A percentile compares a stretch with the other conserved stretches of the same genome.
Evolutionary conservation across 768 basidiomycete species (phyloP).

Genomic region (Tephrocybe sp.): DNA sequence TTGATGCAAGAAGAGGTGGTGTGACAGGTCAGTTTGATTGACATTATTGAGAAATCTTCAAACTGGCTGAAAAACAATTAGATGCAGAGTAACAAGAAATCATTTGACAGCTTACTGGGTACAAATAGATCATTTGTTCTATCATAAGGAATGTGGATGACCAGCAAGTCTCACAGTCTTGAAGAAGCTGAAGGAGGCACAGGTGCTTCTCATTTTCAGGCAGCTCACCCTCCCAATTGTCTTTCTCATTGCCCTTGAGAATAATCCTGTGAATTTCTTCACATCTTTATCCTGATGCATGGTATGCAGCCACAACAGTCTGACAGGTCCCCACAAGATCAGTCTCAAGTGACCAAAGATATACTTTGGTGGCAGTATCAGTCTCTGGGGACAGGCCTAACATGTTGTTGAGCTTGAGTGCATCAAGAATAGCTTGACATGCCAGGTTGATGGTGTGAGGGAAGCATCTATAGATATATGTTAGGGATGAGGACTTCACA

Average conservation of each 20-base stretch:
- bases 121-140: constrained; percentile 23
- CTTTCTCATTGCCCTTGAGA: constrained; percentile 8
- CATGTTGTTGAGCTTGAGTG: neutral
- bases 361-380: too few species aligned
- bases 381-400: too few species aligned
- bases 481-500: too few species aligned
- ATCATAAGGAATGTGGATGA: constrained; percentile 34
- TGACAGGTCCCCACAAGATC: constrained; percentile 4
- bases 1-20: constrained; percentile 4
- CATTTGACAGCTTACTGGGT: constrained; percentile 17
- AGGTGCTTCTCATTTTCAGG: too few species aligned
- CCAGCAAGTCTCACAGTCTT: constrained; percentile 29
- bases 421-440: constrained; percentile 13
- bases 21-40: neutral
- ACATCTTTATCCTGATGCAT: constrained; percentile 14
- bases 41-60: constrained; percentile 2
- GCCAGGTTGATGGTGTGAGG: constrained; percentile 19
- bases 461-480: constrained; percentile 18
- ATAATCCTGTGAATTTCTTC: constrained; percentile 10
- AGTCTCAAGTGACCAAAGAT: neutral
- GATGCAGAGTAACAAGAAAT: neutral
- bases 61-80: constrained; percentile 5
- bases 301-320: constrained; percentile 13
- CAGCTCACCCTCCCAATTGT: constrained; percentile 2
- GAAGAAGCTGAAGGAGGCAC: constrained; percentile 22